phyloP scores from a whole-genome alignment of 495 filamentous ascomycete genomes.

The Penicillium fimorum region DNA sequence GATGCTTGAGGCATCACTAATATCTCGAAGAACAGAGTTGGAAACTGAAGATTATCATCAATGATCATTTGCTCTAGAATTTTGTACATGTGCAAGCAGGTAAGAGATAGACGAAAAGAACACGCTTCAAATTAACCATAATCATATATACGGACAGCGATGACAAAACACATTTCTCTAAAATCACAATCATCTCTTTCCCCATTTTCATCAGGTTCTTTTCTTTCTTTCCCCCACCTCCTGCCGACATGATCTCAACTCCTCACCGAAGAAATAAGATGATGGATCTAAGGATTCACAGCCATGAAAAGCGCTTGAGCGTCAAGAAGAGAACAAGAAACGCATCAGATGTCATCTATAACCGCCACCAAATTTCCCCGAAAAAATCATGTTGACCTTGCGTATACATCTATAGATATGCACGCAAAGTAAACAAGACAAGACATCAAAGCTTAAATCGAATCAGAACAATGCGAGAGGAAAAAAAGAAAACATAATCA shows the following conservation, averaged over 20 bases:
- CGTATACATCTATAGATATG: background rate
- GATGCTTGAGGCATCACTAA: no score
- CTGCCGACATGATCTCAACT: background rate
- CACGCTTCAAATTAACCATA: slow-evolving; percentile 13
- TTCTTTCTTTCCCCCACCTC: background rate
- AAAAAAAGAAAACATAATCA: background rate
- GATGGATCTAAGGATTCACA: background rate
- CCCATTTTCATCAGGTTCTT: slow-evolving; percentile 5
- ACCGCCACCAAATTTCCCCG: background rate
- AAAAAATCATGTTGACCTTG: background rate
- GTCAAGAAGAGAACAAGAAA: background rate
- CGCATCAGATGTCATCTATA: background rate
- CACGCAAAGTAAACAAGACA: slow-evolving; percentile 1
- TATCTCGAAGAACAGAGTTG: no score
- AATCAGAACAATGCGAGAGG: slow-evolving; percentile 3
- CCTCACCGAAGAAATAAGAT: background rate
- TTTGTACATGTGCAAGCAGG: background rate
- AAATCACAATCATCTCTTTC: slow-evolving; percentile 3
- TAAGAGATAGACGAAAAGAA: background rate
- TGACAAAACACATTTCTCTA: slow-evolving; percentile 1
- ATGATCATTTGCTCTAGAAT: background rate
- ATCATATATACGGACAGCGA: slow-evolving; percentile 1
- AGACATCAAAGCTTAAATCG: background rate
- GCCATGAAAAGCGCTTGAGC: background rate
- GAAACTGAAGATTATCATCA: no score